Percentiles rank a stretch among this genome's conserved stretches.
Evolutionary conservation across 1,284 basidiomycete species (phyloP).

Genomic region (Trichosporon sp.): DNA sequence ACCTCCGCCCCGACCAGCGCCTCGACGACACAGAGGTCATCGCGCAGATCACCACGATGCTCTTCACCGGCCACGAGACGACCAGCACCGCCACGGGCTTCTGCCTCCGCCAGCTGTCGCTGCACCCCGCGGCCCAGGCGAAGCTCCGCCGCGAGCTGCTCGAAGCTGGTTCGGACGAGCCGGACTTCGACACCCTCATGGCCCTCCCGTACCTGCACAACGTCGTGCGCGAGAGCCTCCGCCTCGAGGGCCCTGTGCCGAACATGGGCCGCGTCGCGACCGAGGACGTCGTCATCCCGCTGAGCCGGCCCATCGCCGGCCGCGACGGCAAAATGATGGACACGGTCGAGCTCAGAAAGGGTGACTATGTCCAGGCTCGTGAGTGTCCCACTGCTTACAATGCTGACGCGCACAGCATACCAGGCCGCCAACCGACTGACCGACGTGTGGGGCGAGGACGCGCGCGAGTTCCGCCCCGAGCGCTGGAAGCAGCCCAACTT

Average conservation of each 20-base stretch:
- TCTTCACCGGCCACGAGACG: conserved; percentile 68
- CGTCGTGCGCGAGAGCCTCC: conserved; percentile 64
- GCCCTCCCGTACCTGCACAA: conserved; percentile 58
- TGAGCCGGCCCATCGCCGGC: conserved; percentile 50
- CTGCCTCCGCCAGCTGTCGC: conserved; percentile 51
- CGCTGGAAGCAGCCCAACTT: conserved; percentile 23
- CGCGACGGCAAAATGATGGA: conserved; percentile 47
- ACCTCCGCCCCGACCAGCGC: conserved; percentile 52
- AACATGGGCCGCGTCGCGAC: conserved; percentile 45
- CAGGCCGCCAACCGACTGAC: conserved; percentile 59
- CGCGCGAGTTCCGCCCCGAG: conserved; percentile 57
- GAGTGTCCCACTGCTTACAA: conserved; percentile 59
- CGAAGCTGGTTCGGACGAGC: conserved; percentile 6
- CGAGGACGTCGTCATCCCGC: conserved; percentile 60
- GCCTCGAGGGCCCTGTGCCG: conserved; percentile 63
- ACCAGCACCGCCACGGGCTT: conserved; percentile 56
- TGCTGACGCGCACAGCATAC: neutral
- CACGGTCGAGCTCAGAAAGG: conserved; percentile 35
- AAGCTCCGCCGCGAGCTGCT: conserved; percentile 56
- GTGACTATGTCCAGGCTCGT: conserved; percentile 45
- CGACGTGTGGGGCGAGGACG: conserved; percentile 66
- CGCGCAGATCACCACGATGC: conserved; percentile 71
- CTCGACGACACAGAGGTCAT: conserved; percentile 64
- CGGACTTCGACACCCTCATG: conserved; percentile 37
- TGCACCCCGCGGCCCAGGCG: conserved; percentile 54